Evolutionary conservation across 2,329 filamentous ascomycete species (phyloP).

Genomic region (Chalaropsis ovoidea): DNA sequence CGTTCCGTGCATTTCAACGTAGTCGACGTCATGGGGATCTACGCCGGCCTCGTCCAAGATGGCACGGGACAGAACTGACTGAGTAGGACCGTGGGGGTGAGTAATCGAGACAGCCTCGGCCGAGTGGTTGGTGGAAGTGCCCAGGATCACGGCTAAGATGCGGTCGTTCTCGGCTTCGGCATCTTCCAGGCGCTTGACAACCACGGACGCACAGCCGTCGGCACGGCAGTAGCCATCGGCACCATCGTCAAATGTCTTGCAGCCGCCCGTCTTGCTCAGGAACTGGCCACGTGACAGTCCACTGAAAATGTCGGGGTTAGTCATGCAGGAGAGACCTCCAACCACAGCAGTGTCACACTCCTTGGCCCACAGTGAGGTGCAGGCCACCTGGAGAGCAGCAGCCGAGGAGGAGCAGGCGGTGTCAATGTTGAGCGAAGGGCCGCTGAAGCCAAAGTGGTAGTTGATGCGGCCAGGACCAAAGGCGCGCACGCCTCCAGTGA

Average conservation of each 20-base stretch:
- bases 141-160: constrained; percentile 65
- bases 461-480: constrained; percentile 56
- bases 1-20: constrained; percentile 84
- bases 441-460: constrained; percentile 68
- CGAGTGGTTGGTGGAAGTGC: constrained; percentile 69
- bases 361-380: constrained; percentile 61
- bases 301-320: constrained; percentile 70
- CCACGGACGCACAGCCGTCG: constrained; percentile 62
- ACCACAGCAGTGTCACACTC: constrained; percentile 75
- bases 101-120: constrained; percentile 75
- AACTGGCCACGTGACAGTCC: constrained; percentile 69
- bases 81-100: constrained; percentile 67
- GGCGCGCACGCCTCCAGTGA: constrained; percentile 42
- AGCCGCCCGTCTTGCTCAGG: constrained; percentile 63
- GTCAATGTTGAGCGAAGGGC: constrained; percentile 62
- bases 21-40: constrained; percentile 66
- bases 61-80: constrained; percentile 58
- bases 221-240: constrained; percentile 77
- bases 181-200: constrained; percentile 71
- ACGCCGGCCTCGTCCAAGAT: constrained; percentile 64
- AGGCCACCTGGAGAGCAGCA: constrained; percentile 59
- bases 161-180: constrained; percentile 66
- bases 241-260: constrained; percentile 69
- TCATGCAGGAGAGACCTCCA: constrained; percentile 67
- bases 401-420: constrained; percentile 68